Evolutionary conservation across 169 alveolate species (phyloP).

Genomic region (Eimeria acervulina): DNA sequence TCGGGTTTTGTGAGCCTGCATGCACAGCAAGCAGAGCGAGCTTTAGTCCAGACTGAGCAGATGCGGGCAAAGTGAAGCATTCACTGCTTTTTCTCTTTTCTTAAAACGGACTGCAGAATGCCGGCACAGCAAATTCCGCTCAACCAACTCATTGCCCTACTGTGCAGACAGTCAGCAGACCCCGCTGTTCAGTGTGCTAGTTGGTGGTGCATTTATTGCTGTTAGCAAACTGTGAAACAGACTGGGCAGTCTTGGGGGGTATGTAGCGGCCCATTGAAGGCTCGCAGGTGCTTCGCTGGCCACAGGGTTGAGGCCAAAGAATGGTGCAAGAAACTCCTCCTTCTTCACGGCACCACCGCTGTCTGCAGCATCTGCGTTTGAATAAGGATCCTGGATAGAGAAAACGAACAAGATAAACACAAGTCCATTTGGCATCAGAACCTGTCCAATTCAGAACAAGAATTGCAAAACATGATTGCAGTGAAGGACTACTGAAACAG

Average conservation of each 20-base stretch:
- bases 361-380: conserved; percentile 61
- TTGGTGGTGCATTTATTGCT: neutral
- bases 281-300: neutral
- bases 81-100: neutral
- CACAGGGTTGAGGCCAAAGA: conserved; percentile 51
- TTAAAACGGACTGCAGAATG: neutral
- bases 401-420: neutral
- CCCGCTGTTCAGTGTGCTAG: neutral
- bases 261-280: conserved; percentile 82
- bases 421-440: neutral
- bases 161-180: neutral
- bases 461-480: neutral
- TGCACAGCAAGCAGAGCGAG: neutral
- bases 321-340: conserved; percentile 69
- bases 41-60: neutral
- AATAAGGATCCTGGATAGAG: conserved; percentile 1
- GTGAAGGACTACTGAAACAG: neutral
- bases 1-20: conserved; percentile 79
- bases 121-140: neutral
- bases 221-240: neutral
- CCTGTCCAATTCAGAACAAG: neutral
- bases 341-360: conserved; percentile 65
- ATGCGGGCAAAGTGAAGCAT: neutral
- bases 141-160: neutral
- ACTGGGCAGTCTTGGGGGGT: conserved; percentile 84